Percentiles rank a stretch among this genome's conserved stretches.
These are phyloP conservation scores for Starmerella sirachaensis DNA, from an alignment of 805 yeast genomes.

Conservation along the genomic window DNA sequence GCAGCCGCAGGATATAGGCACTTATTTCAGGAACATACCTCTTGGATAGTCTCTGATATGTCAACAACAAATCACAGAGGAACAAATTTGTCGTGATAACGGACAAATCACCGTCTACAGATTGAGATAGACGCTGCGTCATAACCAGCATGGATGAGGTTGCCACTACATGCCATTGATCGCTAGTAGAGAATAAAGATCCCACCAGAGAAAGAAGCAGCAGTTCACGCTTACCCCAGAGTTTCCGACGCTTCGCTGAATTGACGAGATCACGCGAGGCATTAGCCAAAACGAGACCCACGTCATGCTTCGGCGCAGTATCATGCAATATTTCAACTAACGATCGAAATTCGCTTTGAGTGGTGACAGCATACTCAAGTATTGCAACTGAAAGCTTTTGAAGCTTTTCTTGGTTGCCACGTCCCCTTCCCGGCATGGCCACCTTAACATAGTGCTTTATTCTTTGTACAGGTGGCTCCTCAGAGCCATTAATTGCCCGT, in stretches of 20 bases:
- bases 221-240: conserved; percentile 40
- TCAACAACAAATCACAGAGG: conserved; percentile 49
- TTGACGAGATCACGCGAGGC: conserved; percentile 46
- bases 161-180: conserved; percentile 81
- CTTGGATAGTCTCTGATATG: conserved; percentile 70
- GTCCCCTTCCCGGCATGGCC: conserved; percentile 66
- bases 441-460: conserved; percentile 45
- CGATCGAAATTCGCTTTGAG: conserved; percentile 26
- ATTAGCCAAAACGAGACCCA: conserved; percentile 40
- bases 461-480: conserved; percentile 9
- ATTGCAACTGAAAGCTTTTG: conserved; percentile 52
- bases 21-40: conserved; percentile 72
- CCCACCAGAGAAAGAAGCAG: conserved; percentile 64
- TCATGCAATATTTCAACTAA: conserved; percentile 33
- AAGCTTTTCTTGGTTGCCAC: conserved; percentile 68
- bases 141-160: conserved; percentile 71
- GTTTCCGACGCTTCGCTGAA: conserved; percentile 38
- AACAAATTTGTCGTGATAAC: conserved; percentile 50
- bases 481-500: conserved; percentile 4
- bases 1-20: conserved; percentile 33
- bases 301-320: conserved; percentile 54
- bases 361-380: conserved; percentile 39
- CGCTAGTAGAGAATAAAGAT: conserved; percentile 79
- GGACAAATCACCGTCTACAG: conserved; percentile 32
- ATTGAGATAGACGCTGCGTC: conserved; percentile 53